Base-by-base conservation (phyloP, 352 stramenopile species). In the Phytophthora parvispora region DNA sequence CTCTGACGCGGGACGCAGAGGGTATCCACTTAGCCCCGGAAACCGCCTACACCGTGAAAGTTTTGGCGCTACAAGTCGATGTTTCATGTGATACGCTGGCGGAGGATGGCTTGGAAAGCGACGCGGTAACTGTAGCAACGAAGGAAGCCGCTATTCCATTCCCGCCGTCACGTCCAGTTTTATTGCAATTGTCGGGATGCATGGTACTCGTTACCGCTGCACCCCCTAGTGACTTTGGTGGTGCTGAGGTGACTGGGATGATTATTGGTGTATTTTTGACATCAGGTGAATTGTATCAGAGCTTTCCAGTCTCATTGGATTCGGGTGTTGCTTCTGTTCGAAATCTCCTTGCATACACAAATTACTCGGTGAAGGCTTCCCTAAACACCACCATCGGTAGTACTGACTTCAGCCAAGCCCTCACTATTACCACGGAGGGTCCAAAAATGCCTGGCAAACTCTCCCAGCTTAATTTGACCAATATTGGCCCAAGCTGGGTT, bases 21-120 rank as follows among this genome's bases (percentile, higher is more conserved):
- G 64, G 57, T 1, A 43, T 7, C 0, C 70, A 55, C 2, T 57
- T 91, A 13, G 8, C 48, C 2, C 25, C 78, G 4, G 16, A 25
- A 0, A 87, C 73, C 1, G 67, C 27, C 16, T 91, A 89, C 42
- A 78, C 54, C 0, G 74, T 91, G 25, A 84, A 87, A 64, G 67
- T 48, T 0, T 51, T 91, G 7, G 79, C 83, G 8, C 50, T 91
- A 13, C 70, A 83, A 53, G 67, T 66, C 16, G 78, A 75, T 18
- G 64, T 38, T 4, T 67, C 75, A 5, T 91, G 83, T 36, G 74
- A 84, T 43, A 69, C 74, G 52, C 55, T 83, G 9, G 63, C 55
- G 1, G 55, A 60, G 0, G 66, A 36, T 16, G 60, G 52, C 0
- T 64, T 83, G 7, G 69, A 69, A 27, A 90, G 84, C 43, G 73